phyloP scores from a whole-genome alignment of 148 eudicot genomes.

The Fagopyrum tataricum region DNA sequence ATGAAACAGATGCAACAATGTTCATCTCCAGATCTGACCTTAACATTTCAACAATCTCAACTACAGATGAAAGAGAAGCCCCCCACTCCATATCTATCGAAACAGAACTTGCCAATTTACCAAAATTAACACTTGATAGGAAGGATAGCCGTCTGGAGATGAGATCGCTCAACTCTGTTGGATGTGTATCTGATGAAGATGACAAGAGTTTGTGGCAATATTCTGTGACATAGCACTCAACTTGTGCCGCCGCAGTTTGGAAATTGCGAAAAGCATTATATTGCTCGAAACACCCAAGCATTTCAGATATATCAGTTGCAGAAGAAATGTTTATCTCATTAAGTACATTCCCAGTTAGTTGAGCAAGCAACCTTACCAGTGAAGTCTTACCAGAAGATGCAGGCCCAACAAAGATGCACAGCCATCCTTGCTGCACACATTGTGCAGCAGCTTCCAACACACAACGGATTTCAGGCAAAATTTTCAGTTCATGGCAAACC shows the following conservation, averaged over 20 bases:
- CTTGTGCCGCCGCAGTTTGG: constrained; percentile 40
- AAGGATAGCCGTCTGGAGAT: constrained; percentile 55
- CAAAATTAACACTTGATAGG: constrained; percentile 34
- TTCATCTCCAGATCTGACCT: constrained; percentile 28
- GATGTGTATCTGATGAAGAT: constrained; percentile 30
- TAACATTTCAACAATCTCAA: constrained; percentile 55
- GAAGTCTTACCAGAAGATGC: constrained; percentile 93
- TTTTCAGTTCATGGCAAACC: constrained; percentile 44
- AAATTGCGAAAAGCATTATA: constrained; percentile 79
- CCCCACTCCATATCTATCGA: constrained; percentile 42
- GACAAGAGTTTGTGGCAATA: constrained; percentile 60
- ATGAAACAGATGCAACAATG: constrained; percentile 35
- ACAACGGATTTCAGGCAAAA: constrained; percentile 60
- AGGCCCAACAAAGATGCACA: constrained; percentile 87
- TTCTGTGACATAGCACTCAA: constrained; percentile 58
- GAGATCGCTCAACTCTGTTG: constrained; percentile 38
- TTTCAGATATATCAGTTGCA: constrained; percentile 82
- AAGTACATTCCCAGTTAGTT: constrained; percentile 75
- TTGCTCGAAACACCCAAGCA: constrained; percentile 97
- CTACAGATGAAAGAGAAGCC: constrained; percentile 38
- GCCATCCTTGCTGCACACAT: constrained; percentile 75
- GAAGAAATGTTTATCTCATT: constrained; percentile 93
- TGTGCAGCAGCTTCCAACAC: constrained; percentile 76
- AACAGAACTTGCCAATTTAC: constrained; percentile 29
- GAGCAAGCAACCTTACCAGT: constrained; percentile 67